phyloP scores from a whole-genome alignment of 78 protist genomes.

The Tieghemostelium lacteum region DNA sequence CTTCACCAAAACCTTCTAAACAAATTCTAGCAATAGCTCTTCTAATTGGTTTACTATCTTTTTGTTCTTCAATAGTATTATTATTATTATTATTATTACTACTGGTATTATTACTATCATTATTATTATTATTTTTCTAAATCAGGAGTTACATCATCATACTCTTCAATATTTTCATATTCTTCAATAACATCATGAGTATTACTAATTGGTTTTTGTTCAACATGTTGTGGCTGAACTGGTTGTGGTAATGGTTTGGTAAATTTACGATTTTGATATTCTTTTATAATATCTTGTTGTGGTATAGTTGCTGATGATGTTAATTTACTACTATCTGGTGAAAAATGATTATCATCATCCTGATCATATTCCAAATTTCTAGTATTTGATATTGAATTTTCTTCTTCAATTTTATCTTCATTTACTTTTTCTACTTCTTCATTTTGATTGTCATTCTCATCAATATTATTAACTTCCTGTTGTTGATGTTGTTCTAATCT shows the following conservation, averaged over 20 bases:
- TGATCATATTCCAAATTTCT: not conserved
- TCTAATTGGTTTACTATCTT: conserved; percentile 10
- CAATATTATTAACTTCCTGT: not conserved
- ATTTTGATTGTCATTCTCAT: not conserved
- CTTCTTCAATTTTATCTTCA: not conserved
- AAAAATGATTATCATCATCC: not conserved
- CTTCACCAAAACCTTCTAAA: conserved; percentile 78
- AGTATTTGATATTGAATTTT: conserved; percentile 7
- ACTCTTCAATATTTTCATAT: not conserved
- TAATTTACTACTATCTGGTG: not conserved
- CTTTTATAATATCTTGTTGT: conserved; percentile 9
- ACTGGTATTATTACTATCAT: not conserved
- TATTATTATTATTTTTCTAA: not conserved
- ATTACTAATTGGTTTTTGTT: not conserved
- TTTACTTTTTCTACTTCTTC: conserved; percentile 4
- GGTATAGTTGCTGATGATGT: not conserved
- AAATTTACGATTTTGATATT: not conserved
- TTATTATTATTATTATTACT: not conserved
- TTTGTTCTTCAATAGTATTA: not conserved
- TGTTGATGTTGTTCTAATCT: not conserved
- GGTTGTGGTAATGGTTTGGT: no score
- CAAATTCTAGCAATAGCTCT: conserved; percentile 73
- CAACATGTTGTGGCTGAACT: not conserved
- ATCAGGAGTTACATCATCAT: not conserved
- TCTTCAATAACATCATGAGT: not conserved